Conservation (phyloP, 2,329 filamentous ascomycete species). For the Epichloe sibirici region DNA sequence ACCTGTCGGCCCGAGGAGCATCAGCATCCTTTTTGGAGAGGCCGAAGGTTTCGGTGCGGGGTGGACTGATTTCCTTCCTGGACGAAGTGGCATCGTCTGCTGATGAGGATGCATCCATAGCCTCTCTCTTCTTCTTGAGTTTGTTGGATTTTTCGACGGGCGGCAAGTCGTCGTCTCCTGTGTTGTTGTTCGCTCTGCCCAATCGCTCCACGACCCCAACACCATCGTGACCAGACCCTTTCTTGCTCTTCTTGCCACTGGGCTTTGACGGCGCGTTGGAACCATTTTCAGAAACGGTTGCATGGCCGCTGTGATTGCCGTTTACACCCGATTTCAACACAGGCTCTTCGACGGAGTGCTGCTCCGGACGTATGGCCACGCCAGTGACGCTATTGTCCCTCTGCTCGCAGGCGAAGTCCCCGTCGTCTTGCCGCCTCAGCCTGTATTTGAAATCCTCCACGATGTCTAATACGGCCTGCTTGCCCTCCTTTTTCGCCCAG, state of each 20-base stretch:
- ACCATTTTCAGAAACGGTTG: neutral
- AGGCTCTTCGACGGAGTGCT: neutral
- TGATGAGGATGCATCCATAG: neutral
- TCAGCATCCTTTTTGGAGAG: neutral
- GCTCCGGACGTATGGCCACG: neutral
- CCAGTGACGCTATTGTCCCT: neutral
- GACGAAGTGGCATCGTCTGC: neutral
- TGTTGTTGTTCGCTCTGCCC: neutral
- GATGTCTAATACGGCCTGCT: slow-evolving; percentile 2
- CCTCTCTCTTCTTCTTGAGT: neutral
- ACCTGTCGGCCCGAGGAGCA: neutral
- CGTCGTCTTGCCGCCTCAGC: neutral
- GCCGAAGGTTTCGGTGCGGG: neutral
- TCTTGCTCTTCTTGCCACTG: neutral
- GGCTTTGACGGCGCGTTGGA: neutral
- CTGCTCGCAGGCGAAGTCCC: neutral
- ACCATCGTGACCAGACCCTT: neutral
- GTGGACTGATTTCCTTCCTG: neutral
- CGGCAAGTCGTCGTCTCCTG: neutral
- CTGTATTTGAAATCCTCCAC: slow-evolving; percentile 7
- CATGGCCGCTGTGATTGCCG: neutral
- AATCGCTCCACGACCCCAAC: neutral
- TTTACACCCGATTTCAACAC: neutral
- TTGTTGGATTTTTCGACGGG: neutral
- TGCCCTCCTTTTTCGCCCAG: neutral